A percentile compares a stretch with the other conserved stretches of the same genome.
phyloP scores from a whole-genome alignment of 805 yeast genomes.

The Saccharomycopsis capsularis region DNA sequence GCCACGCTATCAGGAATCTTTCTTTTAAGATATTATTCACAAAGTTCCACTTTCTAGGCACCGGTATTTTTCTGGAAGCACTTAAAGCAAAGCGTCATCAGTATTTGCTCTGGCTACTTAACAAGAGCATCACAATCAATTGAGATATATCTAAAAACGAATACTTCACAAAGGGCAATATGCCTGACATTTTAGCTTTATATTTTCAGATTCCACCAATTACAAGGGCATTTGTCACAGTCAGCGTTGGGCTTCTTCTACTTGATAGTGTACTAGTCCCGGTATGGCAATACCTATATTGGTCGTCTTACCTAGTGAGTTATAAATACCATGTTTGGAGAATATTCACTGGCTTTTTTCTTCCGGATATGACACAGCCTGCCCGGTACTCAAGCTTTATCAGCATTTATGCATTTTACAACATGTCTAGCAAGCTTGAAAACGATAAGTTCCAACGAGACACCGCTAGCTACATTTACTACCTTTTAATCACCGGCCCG shows the following conservation, averaged over 20 bases:
- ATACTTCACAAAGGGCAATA: no score
- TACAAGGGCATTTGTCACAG: constrained; percentile 2
- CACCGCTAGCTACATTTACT: background rate
- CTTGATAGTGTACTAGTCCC: background rate
- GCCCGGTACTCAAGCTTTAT: background rate
- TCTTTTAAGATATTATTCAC: no score
- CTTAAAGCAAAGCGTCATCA: no score
- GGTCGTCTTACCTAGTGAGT: background rate
- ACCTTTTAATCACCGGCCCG: background rate
- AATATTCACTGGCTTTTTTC: background rate
- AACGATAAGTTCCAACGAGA: background rate
- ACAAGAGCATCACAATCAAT: no score
- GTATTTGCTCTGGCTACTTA: no score
- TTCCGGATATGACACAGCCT: background rate
- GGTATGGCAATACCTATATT: background rate
- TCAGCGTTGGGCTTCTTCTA: background rate
- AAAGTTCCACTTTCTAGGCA: no score
- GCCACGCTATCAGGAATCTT: no score
- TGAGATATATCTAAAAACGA: no score
- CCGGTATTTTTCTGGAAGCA: no score
- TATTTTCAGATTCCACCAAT: constrained; percentile 3
- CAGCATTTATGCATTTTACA: background rate
- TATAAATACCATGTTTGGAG: constrained; percentile 4
- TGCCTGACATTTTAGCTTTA: background rate
- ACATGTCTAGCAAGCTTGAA: background rate